Percentiles rank a stretch among this genome's conserved stretches.
Evolutionary conservation across 371 early-diverging fungal species (phyloP).

Genomic region (Thermomucor indicae-seudaticae): DNA sequence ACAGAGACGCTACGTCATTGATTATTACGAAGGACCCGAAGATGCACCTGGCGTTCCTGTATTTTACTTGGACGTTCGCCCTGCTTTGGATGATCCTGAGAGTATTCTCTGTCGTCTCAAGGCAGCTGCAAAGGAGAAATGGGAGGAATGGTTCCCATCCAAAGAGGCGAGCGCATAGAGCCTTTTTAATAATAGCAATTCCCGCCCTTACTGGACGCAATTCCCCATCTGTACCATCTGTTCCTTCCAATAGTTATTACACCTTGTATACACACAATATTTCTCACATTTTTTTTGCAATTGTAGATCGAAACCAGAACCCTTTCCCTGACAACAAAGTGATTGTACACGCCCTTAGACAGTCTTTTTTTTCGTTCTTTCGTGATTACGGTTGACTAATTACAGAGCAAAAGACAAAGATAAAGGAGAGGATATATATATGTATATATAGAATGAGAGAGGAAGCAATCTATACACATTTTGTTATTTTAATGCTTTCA

Average conservation of each 20-base stretch:
- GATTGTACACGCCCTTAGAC: too few species aligned
- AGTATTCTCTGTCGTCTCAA: slow-evolving; percentile 63
- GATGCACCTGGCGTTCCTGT: slow-evolving; percentile 67
- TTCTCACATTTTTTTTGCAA: background rate
- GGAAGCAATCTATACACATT: background rate
- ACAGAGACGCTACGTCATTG: slow-evolving; percentile 73
- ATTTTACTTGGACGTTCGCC: slow-evolving; percentile 79
- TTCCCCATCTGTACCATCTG: too few species aligned
- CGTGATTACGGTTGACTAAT: too few species aligned
- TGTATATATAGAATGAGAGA: background rate
- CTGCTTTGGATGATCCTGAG: slow-evolving; percentile 69
- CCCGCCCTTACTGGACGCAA: too few species aligned
- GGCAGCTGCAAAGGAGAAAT: slow-evolving; percentile 38
- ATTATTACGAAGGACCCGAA: slow-evolving; percentile 69
- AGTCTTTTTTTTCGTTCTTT: too few species aligned
- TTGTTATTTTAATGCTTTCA: slow-evolving; percentile 2
- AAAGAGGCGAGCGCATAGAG: slow-evolving; percentile 2
- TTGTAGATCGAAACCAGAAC: too few species aligned
- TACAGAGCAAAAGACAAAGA: too few species aligned
- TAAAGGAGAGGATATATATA: background rate
- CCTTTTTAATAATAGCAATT: too few species aligned
- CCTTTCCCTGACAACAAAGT: too few species aligned
- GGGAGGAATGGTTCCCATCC: slow-evolving; percentile 38
- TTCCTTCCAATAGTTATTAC: too few species aligned
- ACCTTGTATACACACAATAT: background rate